Evolutionary conservation across 192 early-diverging fungal species (phyloP).

Genomic region (Linnemannia schmuckeri): DNA sequence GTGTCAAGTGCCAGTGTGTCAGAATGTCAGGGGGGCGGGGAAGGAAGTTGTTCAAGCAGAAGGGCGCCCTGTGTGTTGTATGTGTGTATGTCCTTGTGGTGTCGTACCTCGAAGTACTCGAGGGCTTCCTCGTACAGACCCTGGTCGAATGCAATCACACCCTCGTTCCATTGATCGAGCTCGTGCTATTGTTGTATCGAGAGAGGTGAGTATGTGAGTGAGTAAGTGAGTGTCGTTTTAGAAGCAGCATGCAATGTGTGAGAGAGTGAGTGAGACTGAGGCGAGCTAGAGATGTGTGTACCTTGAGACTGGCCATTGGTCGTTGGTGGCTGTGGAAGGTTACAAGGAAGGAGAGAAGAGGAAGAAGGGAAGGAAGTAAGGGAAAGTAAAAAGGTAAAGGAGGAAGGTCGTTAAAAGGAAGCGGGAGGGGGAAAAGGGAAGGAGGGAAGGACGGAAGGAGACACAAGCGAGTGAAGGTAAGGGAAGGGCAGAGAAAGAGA

Average conservation of each 20-base stretch:
- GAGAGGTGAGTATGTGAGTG: not conserved
- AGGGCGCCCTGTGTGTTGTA: not conserved
- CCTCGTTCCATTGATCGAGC: slow-evolving; percentile 65
- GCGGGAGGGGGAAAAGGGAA: not conserved
- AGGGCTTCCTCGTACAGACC: slow-evolving; percentile 78
- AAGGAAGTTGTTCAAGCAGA: not conserved
- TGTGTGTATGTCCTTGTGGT: not conserved
- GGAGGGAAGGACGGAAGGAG: not conserved
- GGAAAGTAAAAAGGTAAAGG: not conserved
- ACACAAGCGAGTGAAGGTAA: not conserved
- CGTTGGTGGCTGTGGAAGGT: not conserved
- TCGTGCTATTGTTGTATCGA: slow-evolving; percentile 30
- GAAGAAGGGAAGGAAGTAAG: not conserved
- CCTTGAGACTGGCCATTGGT: slow-evolving; percentile 45
- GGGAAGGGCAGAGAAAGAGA: not conserved
- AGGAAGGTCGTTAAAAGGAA: not conserved
- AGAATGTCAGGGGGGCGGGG: not conserved
- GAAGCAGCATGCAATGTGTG: not conserved
- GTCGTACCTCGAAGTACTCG: slow-evolving; percentile 74
- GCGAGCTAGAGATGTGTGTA: not conserved
- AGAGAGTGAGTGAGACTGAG: not conserved
- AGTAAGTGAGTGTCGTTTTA: not conserved
- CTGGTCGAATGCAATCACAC: slow-evolving; percentile 81
- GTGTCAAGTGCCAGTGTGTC: not conserved
- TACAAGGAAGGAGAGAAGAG: not conserved